Evolutionary conservation across 1,284 basidiomycete genomes (phyloP).

Genomic region (Cryptococcus neoformans): DNA sequence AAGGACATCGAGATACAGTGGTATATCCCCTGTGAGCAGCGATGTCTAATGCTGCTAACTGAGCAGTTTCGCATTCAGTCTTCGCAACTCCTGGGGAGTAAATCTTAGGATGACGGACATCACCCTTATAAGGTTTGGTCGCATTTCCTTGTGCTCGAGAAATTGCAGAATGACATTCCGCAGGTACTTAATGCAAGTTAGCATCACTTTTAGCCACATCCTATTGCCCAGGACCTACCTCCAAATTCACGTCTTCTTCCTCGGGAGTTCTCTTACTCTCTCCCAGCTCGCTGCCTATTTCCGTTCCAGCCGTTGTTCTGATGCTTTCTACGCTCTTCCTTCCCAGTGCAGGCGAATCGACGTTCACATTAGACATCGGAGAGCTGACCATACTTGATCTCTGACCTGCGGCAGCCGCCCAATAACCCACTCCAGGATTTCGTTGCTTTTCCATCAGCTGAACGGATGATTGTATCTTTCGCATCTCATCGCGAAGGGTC

Average conservation of each 20-base stretch:
- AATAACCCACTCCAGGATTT: conserved; percentile 90
- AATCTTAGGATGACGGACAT: conserved; percentile 87
- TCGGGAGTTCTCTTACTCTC: conserved; percentile 25
- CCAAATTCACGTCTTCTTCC: conserved; percentile 76
- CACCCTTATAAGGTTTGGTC: conserved; percentile 85
- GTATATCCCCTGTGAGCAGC: too few relatives aligned
- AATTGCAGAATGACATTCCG: conserved; percentile 93
- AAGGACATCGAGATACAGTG: too few relatives aligned
- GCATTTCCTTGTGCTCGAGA: conserved; percentile 83
- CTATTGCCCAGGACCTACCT: conserved; percentile 44
- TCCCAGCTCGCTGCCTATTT: background rate
- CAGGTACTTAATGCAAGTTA: conserved; percentile 58
- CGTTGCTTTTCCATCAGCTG: conserved; percentile 83
- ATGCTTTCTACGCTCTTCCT: conserved; percentile 23
- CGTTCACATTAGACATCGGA: too few relatives aligned
- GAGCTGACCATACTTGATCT: background rate
- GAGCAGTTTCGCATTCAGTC: conserved; percentile 55
- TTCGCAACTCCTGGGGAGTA: conserved; percentile 86
- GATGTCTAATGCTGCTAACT: too few relatives aligned
- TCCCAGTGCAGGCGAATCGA: conserved; percentile 12
- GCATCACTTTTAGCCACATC: too few relatives aligned
- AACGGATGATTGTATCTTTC: conserved; percentile 87
- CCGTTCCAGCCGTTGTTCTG: background rate
- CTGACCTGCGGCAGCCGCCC: conserved; percentile 52
- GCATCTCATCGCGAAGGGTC: conserved; percentile 71